These are phyloP conservation scores for Hordeum marinum DNA, from an alignment of 176 grass and related monocot genomes.

Conservation along the genomic window DNA sequence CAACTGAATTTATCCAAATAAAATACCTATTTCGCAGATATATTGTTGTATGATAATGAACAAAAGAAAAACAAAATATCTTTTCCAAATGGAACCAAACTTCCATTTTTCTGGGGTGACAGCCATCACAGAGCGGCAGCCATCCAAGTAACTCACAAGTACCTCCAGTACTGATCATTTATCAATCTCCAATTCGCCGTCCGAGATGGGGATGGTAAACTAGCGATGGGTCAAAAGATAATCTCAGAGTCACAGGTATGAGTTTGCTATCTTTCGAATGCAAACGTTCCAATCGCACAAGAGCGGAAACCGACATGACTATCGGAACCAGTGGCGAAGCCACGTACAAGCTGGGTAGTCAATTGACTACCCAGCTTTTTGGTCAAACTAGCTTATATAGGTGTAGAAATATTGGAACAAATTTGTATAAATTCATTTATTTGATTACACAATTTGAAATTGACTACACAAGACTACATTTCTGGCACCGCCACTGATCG, in stretches of 20 bases:
- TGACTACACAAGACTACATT: too few relatives aligned
- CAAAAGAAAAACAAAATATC: not conserved
- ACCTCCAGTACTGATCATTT: not conserved
- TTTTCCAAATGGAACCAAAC: not conserved
- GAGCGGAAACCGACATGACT: not conserved
- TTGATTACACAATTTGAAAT: too few relatives aligned
- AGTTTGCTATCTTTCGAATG: not conserved
- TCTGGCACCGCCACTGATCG: too few relatives aligned
- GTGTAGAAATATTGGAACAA: too few relatives aligned
- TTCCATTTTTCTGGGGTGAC: not conserved
- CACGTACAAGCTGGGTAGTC: too few relatives aligned
- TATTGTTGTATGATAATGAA: not conserved
- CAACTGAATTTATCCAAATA: not conserved
- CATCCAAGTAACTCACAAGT: not conserved
- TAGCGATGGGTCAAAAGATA: not conserved
- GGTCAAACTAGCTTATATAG: too few relatives aligned
- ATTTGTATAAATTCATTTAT: too few relatives aligned
- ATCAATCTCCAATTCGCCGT: not conserved
- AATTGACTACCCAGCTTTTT: too few relatives aligned
- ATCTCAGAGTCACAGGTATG: not conserved
- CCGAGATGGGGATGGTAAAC: not conserved
- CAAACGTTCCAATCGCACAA: not conserved
- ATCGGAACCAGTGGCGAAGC: too few relatives aligned
- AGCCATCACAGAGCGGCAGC: not conserved
- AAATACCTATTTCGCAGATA: not conserved